A percentile compares a stretch with the other conserved stretches of the same genome.
These are phyloP conservation scores for Phytophthora ohioensis DNA, from an alignment of 352 stramenopile species.

Conservation along the genomic window DNA sequence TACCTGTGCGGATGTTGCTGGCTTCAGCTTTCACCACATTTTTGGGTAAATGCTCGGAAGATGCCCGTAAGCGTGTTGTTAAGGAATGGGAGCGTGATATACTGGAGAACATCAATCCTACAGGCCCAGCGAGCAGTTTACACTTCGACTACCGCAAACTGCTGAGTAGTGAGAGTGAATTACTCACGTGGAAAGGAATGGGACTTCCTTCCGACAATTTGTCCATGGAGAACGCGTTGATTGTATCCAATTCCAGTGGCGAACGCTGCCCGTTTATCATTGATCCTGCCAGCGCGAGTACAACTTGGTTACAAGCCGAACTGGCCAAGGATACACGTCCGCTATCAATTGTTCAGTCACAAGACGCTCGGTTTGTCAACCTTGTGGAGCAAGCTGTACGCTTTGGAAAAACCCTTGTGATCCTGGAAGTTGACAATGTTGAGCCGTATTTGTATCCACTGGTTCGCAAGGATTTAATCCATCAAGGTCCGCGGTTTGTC, in stretches of 20 bases:
- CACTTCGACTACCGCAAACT: conserved; percentile 89
- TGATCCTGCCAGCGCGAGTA: conserved; percentile 91
- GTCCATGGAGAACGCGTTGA: conserved; percentile 95
- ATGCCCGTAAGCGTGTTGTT: conserved; percentile 79
- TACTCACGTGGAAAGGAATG: conserved; percentile 94
- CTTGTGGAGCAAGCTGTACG: conserved; percentile 94
- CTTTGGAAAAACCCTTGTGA: conserved; percentile 96
- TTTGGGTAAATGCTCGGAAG: conserved; percentile 92
- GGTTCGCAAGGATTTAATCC: conserved; percentile 89
- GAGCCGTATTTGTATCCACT: conserved; percentile 95
- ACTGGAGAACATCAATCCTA: conserved; percentile 42
- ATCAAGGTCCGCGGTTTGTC: conserved; percentile 92
- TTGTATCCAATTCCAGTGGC: conserved; percentile 81
- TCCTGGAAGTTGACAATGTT: conserved; percentile 93
- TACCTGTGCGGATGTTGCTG: conserved; percentile 93
- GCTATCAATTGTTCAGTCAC: conserved; percentile 88
- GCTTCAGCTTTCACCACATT: conserved; percentile 94
- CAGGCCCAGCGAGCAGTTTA: conserved; percentile 33
- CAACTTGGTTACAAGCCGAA: conserved; percentile 91
- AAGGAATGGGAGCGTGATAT: conserved; percentile 86
- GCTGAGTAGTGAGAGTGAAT: conserved; percentile 92
- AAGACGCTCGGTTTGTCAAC: conserved; percentile 91
- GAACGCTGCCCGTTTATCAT: conserved; percentile 95
- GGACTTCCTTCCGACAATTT: conserved; percentile 93
- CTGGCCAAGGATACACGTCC: conserved; percentile 86